Base-by-base conservation (phyloP, 345 rosid species). In the Eutrema japonicum region DNA sequence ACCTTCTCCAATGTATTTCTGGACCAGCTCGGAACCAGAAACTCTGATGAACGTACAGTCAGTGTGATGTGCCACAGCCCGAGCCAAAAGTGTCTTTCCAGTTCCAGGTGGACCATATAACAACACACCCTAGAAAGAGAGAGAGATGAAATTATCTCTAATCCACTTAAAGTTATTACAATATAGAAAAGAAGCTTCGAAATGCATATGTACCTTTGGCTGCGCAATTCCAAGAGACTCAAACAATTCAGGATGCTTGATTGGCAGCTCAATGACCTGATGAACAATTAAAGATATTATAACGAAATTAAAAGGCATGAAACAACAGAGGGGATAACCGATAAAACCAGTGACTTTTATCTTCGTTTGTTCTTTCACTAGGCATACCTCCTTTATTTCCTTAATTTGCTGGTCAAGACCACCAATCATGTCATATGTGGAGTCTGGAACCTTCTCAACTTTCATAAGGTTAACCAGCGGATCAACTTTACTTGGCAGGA, bases 21-120 rank as follows among this genome's bases (percentile, higher is more conserved):
- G 97, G 56, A 95, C 99, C 54, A 95, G 82, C 80, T 92, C 99
- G 32, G 98, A 94, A 61, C 98, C 98, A 78, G 97, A 94, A 70
- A 95, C 99, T 90, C 99, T 88, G 78, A 95, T 95, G 83, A 95
- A 95, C 55, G 99, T 95, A 83, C 99, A 95, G 79, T 95, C 98
- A 64, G 99, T 95, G 79, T 95, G 99, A 82, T 95, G 99, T 46
- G 99, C 99, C 75, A 95, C 99, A 48, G 99, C 99, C 77, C 99
- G 86, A 46, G 99, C 99, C 86, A 95, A 77, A 64, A 95, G 78
- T 16, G 99, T 95, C 79, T 95, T 95, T 45, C 99, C 99, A 43
- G 99, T 95, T 66, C 99, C 99, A 60, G 99, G 99, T 33, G 99
- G 99, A 30, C 99, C 99, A 83, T 95, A 95, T 13, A 95, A 83